Evolutionary conservation across 768 basidiomycete species (phyloP).

Genomic region (Rhizopogon vulgaris): DNA sequence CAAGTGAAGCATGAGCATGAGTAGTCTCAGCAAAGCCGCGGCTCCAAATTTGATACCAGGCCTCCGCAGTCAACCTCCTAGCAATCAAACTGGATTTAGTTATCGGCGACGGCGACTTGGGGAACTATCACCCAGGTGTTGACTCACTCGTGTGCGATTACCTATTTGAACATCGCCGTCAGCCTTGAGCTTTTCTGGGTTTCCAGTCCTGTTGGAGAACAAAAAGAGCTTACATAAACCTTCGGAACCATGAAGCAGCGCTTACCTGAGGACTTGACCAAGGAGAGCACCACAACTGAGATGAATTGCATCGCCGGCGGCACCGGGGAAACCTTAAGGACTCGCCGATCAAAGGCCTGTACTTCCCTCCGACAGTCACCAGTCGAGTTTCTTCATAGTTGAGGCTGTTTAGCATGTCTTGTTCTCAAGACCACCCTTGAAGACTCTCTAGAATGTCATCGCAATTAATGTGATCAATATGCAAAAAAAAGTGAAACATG

Average conservation of each 20-base stretch:
- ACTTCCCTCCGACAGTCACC: not conserved
- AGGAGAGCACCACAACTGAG: not conserved
- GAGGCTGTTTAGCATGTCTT: not conserved
- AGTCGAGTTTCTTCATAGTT: not conserved
- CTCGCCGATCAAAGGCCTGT: not conserved
- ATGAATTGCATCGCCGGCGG: not conserved
- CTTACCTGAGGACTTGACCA: not conserved
- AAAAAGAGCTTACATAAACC: not conserved
- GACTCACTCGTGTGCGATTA: not conserved
- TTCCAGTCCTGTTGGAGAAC: not conserved
- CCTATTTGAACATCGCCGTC: constrained; percentile 1
- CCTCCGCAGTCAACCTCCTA: not conserved
- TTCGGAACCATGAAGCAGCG: not conserved
- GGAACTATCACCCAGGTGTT: not conserved
- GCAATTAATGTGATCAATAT: not conserved
- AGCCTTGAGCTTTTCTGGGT: not conserved
- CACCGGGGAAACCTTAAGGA: not conserved
- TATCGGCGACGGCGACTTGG: not conserved
- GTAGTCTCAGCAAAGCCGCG: not conserved
- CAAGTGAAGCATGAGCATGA: not conserved
- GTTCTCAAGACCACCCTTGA: not conserved
- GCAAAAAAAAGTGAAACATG: not conserved
- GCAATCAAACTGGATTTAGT: not conserved
- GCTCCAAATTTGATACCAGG: not conserved
- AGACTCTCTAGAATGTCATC: not conserved